Conservation (phyloP, 2,329 filamentous ascomycete species). For the Tricladium varicosporioides region DNA sequence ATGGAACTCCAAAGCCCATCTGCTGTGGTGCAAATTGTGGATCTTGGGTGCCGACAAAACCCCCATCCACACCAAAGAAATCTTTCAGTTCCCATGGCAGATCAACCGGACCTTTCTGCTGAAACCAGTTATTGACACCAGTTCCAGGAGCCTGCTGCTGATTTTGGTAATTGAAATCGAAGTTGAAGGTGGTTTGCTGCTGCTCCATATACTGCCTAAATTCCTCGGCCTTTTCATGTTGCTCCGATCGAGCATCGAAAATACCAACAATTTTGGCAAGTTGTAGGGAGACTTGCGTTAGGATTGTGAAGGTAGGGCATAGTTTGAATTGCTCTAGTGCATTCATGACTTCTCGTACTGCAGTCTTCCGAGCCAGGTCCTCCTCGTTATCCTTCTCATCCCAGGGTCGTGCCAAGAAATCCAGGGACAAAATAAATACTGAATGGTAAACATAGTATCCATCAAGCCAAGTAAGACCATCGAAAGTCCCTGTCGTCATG, state of each 20-base stretch:
- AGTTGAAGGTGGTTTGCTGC: slow-evolving; percentile 21
- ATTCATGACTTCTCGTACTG: slow-evolving; percentile 28
- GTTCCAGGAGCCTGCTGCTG: slow-evolving; percentile 6
- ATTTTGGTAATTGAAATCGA: slow-evolving; percentile 17
- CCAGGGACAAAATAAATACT: slow-evolving; percentile 30
- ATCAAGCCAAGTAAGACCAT: slow-evolving; percentile 31
- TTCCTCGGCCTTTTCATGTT: slow-evolving; percentile 18
- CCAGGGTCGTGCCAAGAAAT: slow-evolving; percentile 31
- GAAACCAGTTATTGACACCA: slow-evolving; percentile 26
- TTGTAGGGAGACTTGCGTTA: slow-evolving; percentile 30
- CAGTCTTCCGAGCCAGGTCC: slow-evolving; percentile 26
- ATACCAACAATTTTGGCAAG: slow-evolving; percentile 33
- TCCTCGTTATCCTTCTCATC: slow-evolving; percentile 29
- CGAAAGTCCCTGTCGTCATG: slow-evolving; percentile 23
- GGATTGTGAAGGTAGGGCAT: slow-evolving; percentile 29
- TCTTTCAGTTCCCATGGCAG: slow-evolving; percentile 27
- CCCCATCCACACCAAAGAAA: slow-evolving; percentile 26
- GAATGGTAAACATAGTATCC: slow-evolving; percentile 33
- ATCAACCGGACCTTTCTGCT: slow-evolving; percentile 26
- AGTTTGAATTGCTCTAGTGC: slow-evolving; percentile 27
- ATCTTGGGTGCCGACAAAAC: slow-evolving; percentile 11
- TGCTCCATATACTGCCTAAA: slow-evolving; percentile 24
- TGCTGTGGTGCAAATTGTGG: slow-evolving; percentile 1
- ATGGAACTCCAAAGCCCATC: slow-evolving; percentile 12
- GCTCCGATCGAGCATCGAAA: slow-evolving; percentile 22